Base-by-base conservation (phyloP, 768 basidiomycete genomes). In the Suillus lakei region DNA sequence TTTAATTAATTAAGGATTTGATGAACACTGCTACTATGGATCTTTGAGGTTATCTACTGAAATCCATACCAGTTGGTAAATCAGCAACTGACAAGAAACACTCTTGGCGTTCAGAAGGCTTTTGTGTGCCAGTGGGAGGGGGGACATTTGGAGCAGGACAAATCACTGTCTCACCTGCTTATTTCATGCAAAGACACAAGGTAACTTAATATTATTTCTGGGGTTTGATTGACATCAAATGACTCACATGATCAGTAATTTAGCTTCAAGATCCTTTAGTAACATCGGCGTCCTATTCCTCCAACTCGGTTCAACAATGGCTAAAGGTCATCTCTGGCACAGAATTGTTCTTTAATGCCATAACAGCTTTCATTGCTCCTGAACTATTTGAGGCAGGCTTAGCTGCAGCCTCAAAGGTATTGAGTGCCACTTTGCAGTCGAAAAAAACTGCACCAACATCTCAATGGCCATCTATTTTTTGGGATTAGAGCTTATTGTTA, bases 381-480 rank as follows among this genome's bases (percentile, higher is more conserved):
- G 51, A 53, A 10, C 51, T 30, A 32, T 53, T 53, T 32, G 18
- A 53, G 28, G 51, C 51, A 53, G 51, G 28, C 28, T 53, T 16
- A 15, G 26, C 23, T 28, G 26, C 26, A 50, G 26, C 15, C 48
- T 50, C 26, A 4, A 26, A 50, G 48, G 26, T 50, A 50, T 15
- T 3, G 6, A 26, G 26, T 26, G 26, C 13, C 23, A 50, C 48
- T 50, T 7, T 5, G 23, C 23, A 26, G 13, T 15, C 26, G 6
- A 28, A 26, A 50, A 50, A 50, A 28, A 5, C 26, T 6, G 48
- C 15, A 15, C 48, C 48, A 15, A 7, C n/a, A 46, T 56, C n/a
- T 56, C 38, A 32, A 18, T 65, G 64, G 64, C 58, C 46, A 8
- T 65, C 64, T 18, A 21, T 50, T 48, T 65, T 48, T 55, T 43